Evolutionary conservation across 345 rosid genomes (phyloP).

Genomic region (Anacardium occidentale): DNA sequence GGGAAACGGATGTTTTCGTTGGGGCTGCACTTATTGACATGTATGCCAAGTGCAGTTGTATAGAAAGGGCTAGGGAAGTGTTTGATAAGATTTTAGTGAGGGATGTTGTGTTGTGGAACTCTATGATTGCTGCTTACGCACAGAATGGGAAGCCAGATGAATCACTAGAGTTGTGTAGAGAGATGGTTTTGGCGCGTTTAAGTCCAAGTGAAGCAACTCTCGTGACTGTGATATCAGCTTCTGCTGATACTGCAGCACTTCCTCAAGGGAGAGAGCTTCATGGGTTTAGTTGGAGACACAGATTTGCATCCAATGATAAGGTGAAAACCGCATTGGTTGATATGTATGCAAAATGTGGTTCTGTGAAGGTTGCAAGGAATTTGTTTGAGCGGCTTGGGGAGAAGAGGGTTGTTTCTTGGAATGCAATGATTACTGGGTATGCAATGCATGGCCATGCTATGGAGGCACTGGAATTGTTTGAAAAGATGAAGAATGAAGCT

Average conservation of each 20-base stretch:
- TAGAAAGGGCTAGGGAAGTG: constrained; percentile 27
- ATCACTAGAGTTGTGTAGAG: constrained; percentile 30
- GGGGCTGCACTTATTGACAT: constrained; percentile 41
- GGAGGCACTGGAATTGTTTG: constrained; percentile 33
- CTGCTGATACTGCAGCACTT: constrained; percentile 31
- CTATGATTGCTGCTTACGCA: constrained; percentile 40
- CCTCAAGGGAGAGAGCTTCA: constrained; percentile 40
- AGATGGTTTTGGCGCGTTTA: constrained; percentile 29
- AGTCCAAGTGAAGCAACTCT: constrained; percentile 39
- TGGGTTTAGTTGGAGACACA: constrained; percentile 34
- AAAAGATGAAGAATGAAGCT: constrained; percentile 22
- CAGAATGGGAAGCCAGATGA: constrained; percentile 27
- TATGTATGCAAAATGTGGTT: constrained; percentile 85
- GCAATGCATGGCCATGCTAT: constrained; percentile 36
- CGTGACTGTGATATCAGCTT: constrained; percentile 33
- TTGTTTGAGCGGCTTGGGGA: constrained; percentile 30
- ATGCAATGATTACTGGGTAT: constrained; percentile 44
- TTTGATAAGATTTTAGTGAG: constrained; percentile 28
- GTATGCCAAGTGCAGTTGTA: constrained; percentile 37
- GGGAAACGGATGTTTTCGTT: constrained; percentile 38
- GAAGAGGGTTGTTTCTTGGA: constrained; percentile 39
- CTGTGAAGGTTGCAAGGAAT: constrained; percentile 30
- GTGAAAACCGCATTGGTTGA: constrained; percentile 61
- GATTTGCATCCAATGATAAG: constrained; percentile 30
- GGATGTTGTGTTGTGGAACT: constrained; percentile 43